Conservation (phyloP, 164 flowering plant genomes). For the Amborella trichopoda region DNA sequence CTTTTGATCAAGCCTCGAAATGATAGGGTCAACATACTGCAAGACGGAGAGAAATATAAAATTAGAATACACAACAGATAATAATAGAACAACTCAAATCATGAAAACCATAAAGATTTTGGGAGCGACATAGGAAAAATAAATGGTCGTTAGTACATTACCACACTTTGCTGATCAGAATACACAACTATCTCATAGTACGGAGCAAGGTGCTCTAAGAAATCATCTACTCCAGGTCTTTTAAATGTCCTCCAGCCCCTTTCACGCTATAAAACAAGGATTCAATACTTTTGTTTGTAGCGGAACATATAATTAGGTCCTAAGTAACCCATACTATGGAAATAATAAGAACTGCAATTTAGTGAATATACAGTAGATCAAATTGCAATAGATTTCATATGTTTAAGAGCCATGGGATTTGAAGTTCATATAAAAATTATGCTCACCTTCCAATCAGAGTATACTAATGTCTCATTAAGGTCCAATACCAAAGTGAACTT, state of each 20-base stretch:
- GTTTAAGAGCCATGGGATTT: no score
- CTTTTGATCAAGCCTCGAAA: constrained; percentile 65
- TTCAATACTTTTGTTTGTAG: no score
- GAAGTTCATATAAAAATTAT: no score
- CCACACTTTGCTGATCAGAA: constrained; percentile 67
- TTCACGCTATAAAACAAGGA: constrained; percentile 51
- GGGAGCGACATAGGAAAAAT: no score
- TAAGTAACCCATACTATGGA: no score
- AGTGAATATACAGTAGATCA: no score
- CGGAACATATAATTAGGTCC: no score
- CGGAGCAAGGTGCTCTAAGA: constrained; percentile 72
- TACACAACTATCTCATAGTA: constrained; percentile 84
- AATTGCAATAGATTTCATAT: no score
- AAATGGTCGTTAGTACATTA: constrained; percentile 8
- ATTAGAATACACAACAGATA: background rate
- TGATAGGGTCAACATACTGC: constrained; percentile 82
- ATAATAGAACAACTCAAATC: background rate
- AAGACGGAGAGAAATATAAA: constrained; percentile 1
- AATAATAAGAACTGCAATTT: no score
- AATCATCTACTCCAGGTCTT: constrained; percentile 93
- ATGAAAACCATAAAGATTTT: background rate
- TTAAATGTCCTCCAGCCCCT: constrained; percentile 95
- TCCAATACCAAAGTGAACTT: constrained; percentile 87
- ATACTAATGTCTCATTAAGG: constrained; percentile 76
- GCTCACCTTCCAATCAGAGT: constrained; percentile 81